Base-by-base conservation (phyloP, 805 yeast genomes). In the Saturnispora serradocipensis region DNA sequence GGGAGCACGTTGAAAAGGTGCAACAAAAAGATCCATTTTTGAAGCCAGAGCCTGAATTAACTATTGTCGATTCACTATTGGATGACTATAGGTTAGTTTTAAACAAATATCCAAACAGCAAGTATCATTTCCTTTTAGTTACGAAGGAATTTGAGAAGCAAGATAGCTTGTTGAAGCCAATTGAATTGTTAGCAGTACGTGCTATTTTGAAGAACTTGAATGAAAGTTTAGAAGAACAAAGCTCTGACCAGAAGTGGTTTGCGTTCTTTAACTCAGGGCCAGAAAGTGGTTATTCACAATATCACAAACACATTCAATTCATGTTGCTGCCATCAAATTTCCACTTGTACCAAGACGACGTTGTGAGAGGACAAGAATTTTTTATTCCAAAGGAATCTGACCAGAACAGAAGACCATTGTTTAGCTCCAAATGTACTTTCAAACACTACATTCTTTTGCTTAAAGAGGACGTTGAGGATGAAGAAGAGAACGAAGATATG, bases 261-360 rank as follows among this genome's bases (percentile, higher is more conserved):
- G 89, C 89, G 0, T 91, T 91, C 67, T 91, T 80, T 75, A 91
- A 91, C 67, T 82, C 88, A 62, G 99, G 99, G 7, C 80, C 82
- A 18, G 75, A 80, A 58, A 81, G 95, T 55, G 99, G 98, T 1
- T 96, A 96, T n/a, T 88, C 97, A 0, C 93, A 89, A 61, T 84
- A 86, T 46, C 99, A 91, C 70, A 88, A 87, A 64, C 99, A 91
- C 68, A 67, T 93, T 56, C 99, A 93, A 68, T 82, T 90, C 67
- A 72, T 91, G 76, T 73, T 80, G 43, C 70, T 86, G 43, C 95
- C 96, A 2, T 64, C 69, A 7, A 69, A 72, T 22, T 82, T 81
- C 63, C 67, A 66, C 1, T 77, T 86, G 6, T 81, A 77, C 62
- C 84, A 87, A 48, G 82, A 80, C 45, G 55, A 61, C 13, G 60